A percentile compares a stretch with the other conserved stretches of the same genome.
Conservation (phyloP, 2,329 filamentous ascomycete species). For the Cercospora brassicicola region DNA sequence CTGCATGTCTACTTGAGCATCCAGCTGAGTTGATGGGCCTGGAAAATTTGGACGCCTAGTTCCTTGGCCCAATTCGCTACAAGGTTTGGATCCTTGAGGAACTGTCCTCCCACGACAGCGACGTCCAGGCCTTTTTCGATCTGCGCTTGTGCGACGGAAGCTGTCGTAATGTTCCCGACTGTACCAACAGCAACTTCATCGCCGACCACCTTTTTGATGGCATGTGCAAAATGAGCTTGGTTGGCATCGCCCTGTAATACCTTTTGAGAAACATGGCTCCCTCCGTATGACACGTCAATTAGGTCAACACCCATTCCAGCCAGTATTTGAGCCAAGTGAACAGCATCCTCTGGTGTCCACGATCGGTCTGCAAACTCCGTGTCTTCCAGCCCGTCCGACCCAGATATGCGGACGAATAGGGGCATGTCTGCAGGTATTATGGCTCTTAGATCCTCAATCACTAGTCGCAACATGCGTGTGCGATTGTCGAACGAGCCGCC, state of each 20-base stretch:
- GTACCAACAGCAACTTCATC: neutral
- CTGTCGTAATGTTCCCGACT: neutral
- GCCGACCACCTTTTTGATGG: neutral
- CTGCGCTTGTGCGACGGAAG: neutral
- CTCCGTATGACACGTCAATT: neutral
- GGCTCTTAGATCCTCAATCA: neutral
- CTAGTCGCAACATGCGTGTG: neutral
- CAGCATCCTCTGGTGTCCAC: neutral
- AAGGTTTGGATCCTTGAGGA: neutral
- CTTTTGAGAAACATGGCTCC: neutral
- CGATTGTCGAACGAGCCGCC: neutral
- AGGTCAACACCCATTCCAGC: neutral
- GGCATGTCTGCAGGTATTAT: neutral
- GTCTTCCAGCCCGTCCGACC: neutral
- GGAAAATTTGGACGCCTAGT: neutral
- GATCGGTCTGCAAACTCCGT: neutral
- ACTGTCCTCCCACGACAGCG: neutral
- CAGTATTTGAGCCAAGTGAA: neutral
- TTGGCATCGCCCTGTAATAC: neutral
- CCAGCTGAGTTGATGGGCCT: neutral
- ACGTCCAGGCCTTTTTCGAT: neutral
- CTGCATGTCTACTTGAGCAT: neutral
- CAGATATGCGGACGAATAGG: neutral
- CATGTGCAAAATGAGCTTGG: neutral
- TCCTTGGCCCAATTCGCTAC: neutral